Evolutionary conservation across 1,139 yeast genomes (phyloP), one percentile per base, ranked within the genome.

Genomic region (Zygosaccharomyces sapae): DNA sequence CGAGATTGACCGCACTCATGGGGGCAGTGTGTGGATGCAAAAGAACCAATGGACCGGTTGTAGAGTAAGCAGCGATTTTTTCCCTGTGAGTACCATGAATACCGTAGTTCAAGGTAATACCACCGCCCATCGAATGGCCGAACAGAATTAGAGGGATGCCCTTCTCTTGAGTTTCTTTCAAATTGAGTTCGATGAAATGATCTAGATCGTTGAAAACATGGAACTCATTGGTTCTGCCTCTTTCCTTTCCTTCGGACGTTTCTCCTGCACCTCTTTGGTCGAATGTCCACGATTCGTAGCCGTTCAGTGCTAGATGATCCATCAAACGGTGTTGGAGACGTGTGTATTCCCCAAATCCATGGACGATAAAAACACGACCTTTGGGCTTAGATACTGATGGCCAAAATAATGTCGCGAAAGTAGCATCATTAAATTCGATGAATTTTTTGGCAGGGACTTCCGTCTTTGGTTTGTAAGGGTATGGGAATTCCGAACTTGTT

Each of bases 41-140:
- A 31, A 67, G 61, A 36, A 89, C 71, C 60, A 84, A 72, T 0
- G 97, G 97, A 1, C 85, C 90, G 33, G 77, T 71, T 2, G 78
- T 80, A 40, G 81, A 69, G 50, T 79, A 77, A 0, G 83, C 84
- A 42, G 72, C 70, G 44, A 90, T 57, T 24, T 73, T 59, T 33
- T 79, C 76, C 41, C 73, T 72, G 63, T 77, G 61, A 53, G 72
- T 76, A 3, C 97, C 97, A 41, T 70, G 69, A 45, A 83, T 75
- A 12, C 81, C 86, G 65, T 90, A 90, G 66, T 83, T 86, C 52
- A 89, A 71, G 0, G 73, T 71, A 45, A 88, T 81, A 0, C 86
- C 96, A 18, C 97, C 97, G 42, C 98, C 98, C 97, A 92, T 89
- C n/a, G 95, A 86, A 62, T 86, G 95, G 2, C 97, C 96, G 68